Evolutionary conservation across 371 early-diverging fungal genomes (phyloP).

Genomic region (Sporodiniella umbellata): DNA sequence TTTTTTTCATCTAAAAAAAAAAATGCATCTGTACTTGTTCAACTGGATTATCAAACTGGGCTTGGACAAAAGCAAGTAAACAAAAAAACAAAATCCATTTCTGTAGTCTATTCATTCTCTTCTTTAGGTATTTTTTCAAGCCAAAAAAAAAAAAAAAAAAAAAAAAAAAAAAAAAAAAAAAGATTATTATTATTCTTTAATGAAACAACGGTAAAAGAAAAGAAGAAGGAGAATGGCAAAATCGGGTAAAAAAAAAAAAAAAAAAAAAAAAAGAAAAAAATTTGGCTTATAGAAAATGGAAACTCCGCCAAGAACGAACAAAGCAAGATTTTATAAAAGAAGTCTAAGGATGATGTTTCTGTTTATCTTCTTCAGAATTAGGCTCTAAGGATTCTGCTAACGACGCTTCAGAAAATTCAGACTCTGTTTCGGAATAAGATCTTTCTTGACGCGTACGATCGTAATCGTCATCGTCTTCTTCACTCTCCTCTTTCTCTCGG

Average conservation of each 20-base stretch:
- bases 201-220: neutral
- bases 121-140: slow-evolving; percentile 10
- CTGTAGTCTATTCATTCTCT: slow-evolving; percentile 29
- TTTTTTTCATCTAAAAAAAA: too few relatives aligned
- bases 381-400: slow-evolving; percentile 2
- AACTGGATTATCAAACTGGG: slow-evolving; percentile 20
- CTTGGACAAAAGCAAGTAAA: slow-evolving; percentile 1
- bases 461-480: slow-evolving; percentile 2
- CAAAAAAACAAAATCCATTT: slow-evolving; percentile 27
- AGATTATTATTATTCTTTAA: neutral
- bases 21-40: slow-evolving; percentile 20
- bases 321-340: neutral
- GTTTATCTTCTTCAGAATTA: neutral
- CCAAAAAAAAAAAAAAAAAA: neutral
- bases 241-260: neutral
- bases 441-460: too few relatives aligned
- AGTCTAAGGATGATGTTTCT: neutral
- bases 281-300: neutral
- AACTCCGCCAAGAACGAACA: neutral
- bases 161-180: neutral
- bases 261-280: neutral
- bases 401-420: neutral
- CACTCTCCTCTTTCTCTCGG: slow-evolving; percentile 22
- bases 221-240: neutral
- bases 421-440: slow-evolving; percentile 5